Base-by-base conservation (phyloP, 768 basidiomycete species). In the Dacryopinax spathularia region DNA sequence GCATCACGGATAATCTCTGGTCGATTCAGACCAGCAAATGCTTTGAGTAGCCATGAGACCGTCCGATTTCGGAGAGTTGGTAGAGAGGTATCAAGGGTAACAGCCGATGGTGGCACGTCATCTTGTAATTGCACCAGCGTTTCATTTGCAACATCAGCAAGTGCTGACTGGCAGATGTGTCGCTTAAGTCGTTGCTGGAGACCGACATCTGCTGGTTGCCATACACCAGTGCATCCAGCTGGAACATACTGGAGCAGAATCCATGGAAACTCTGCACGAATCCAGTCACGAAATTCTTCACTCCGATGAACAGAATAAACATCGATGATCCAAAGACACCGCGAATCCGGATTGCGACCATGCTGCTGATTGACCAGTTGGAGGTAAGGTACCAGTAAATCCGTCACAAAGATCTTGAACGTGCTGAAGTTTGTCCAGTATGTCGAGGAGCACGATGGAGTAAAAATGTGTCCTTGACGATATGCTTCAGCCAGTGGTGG, bases 141-240 rank as follows among this genome's bases (percentile, higher is more conserved):
- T 34, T 63, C 41, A 18, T 63, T 22, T 59, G 41, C 39, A 48
- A 48, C 34, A 37, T 41, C 62, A 13, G 59, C 29, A 15, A 44
- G 62, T 29, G 33, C 33, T 16, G 62, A 25, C 35, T 68, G 70
- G 15, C 70, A 66, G 41, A 74, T 2, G 29, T 43, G 29, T 37
- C 72, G 70, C 62, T 73, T 73, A 68, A 72, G 65, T 22, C 69
- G 48, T 13, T 68, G 66, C n/a, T 74, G 66, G 2, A 73, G 63
- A 1, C 71, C 73, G 31, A 73, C 70, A 68, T 73, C 72, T 20
- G 69, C 68, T 20, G 73, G 71, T 36, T 74, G 73, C n/a, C 68
- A 41, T 0, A 68, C 16, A 35, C 36, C 43, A 20, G 61, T 71
- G 69, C 65, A 75, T 56, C 68, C 71, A 35, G 64, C 73, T 35